phyloP scores from a whole-genome alignment of 129 eudicot genomes.

The Saposhnikovia divaricata region DNA sequence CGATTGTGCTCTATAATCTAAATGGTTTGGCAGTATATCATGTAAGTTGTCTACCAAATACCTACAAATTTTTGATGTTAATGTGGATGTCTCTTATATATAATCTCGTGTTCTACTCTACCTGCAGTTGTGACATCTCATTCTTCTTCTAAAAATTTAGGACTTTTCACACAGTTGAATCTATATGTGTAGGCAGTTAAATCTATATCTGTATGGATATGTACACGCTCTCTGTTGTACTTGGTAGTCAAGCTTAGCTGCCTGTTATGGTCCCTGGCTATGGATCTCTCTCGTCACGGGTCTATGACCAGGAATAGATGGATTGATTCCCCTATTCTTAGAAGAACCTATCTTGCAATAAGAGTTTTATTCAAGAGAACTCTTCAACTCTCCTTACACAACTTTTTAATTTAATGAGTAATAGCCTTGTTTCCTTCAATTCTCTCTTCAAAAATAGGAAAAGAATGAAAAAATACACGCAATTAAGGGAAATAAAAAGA shows the following conservation, averaged over 20 bases:
- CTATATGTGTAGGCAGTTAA: neutral
- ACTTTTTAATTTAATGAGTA: too few species aligned
- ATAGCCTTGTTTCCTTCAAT: too few species aligned
- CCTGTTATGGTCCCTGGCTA: too few species aligned
- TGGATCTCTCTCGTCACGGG: too few species aligned
- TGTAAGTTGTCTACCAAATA: slow-evolving; percentile 38
- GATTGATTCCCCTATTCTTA: too few species aligned
- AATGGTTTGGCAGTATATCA: slow-evolving; percentile 67
- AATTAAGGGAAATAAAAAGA: too few species aligned
- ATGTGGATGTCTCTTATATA: neutral
- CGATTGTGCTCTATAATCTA: slow-evolving; percentile 55
- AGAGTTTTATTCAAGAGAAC: too few species aligned
- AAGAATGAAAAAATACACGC: too few species aligned
- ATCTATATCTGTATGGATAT: neutral
- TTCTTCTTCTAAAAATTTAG: neutral
- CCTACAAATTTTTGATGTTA: neutral
- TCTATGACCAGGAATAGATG: too few species aligned
- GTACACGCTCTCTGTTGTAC: neutral
- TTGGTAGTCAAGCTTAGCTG: neutral
- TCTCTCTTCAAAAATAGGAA: too few species aligned
- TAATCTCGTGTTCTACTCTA: neutral
- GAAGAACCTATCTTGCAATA: too few species aligned
- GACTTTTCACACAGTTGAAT: neutral
- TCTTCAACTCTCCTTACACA: too few species aligned
- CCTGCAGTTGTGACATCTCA: neutral